Conservation (phyloP, 192 early-diverging fungal species). For the Rhizophlyctis rosea region DNA sequence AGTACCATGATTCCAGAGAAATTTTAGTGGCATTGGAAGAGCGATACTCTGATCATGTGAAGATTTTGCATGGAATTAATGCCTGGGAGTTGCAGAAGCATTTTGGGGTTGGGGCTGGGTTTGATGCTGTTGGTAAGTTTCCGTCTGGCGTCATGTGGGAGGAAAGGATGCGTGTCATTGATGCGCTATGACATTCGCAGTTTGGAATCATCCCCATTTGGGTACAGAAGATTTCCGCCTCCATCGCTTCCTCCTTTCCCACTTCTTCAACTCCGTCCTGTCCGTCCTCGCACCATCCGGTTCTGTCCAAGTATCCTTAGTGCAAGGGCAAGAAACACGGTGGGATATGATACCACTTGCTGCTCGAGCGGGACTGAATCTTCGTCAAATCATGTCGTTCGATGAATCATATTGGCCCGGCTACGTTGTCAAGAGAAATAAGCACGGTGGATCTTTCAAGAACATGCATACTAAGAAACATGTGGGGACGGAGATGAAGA, state of each 20-base stretch:
- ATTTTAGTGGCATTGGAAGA: slow-evolving; percentile 30
- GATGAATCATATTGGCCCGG: slow-evolving; percentile 46
- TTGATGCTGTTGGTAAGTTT: slow-evolving; percentile 24
- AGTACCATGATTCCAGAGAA: slow-evolving; percentile 45
- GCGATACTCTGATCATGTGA: slow-evolving; percentile 21
- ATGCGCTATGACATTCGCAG: slow-evolving; percentile 32
- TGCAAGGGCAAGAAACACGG: slow-evolving; percentile 51
- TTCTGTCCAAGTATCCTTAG: slow-evolving; percentile 42
- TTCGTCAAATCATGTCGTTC: slow-evolving; percentile 32
- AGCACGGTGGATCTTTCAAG: slow-evolving; percentile 52
- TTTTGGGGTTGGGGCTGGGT: slow-evolving; percentile 20
- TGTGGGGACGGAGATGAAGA: slow-evolving; percentile 43
- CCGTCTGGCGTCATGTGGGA: no score
- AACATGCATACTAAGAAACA: slow-evolving; percentile 45
- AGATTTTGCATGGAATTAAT: slow-evolving; percentile 47
- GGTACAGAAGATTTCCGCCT: slow-evolving; percentile 60
- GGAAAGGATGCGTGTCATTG: no score
- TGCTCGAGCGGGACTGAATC: slow-evolving; percentile 25
- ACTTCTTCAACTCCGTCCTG: slow-evolving; percentile 46
- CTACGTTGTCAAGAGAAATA: slow-evolving; percentile 54
- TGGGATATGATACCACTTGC: slow-evolving; percentile 51
- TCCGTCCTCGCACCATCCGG: slow-evolving; percentile 21
- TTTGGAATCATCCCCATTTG: slow-evolving; percentile 61
- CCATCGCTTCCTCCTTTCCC: slow-evolving; percentile 56
- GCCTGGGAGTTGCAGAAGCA: slow-evolving; percentile 49